Percentiles rank a stretch among this genome's conserved stretches.
Conservation (phyloP, 345 rosid species). For the Carallia pectinifolia region DNA sequence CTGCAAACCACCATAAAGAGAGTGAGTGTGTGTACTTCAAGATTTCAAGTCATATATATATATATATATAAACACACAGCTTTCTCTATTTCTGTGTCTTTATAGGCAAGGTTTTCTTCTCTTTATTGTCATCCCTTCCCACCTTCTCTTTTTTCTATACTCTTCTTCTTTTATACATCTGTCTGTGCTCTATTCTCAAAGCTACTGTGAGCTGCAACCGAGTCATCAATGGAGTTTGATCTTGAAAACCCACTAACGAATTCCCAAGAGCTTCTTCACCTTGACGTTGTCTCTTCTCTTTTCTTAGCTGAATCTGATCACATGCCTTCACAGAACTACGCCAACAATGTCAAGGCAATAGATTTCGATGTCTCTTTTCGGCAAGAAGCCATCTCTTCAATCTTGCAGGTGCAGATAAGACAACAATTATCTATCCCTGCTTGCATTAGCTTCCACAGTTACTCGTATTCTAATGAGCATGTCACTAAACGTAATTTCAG, state of each 20-base stretch:
- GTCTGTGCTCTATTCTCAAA: too few relatives aligned
- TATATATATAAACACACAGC: too few relatives aligned
- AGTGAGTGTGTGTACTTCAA: too few relatives aligned
- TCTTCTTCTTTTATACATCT: too few relatives aligned
- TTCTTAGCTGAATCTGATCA: conserved; percentile 62
- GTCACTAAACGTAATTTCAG: conserved; percentile 24
- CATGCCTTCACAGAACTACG: conserved; percentile 52
- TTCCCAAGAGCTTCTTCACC: conserved; percentile 19
- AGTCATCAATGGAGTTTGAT: conserved; percentile 59
- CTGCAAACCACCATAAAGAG: too few relatives aligned
- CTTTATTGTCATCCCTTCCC: not conserved
- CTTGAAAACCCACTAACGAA: conserved; percentile 67
- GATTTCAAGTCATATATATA: too few relatives aligned
- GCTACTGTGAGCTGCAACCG: not conserved
- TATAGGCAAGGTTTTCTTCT: not conserved
- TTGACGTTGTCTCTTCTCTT: conserved; percentile 32
- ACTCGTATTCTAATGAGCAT: not conserved
- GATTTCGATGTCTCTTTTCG: conserved; percentile 43
- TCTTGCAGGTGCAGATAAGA: conserved; percentile 41
- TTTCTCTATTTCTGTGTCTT: too few relatives aligned
- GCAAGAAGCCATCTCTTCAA: conserved; percentile 40
- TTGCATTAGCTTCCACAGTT: not conserved
- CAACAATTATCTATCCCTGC: not conserved
- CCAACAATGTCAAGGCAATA: conserved; percentile 32
- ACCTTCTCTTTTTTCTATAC: conserved; percentile 3